A percentile compares a stretch with the other conserved stretches of the same genome.
Conservation (phyloP, 495 filamentous ascomycete genomes). For the Neurospora intermedia region DNA sequence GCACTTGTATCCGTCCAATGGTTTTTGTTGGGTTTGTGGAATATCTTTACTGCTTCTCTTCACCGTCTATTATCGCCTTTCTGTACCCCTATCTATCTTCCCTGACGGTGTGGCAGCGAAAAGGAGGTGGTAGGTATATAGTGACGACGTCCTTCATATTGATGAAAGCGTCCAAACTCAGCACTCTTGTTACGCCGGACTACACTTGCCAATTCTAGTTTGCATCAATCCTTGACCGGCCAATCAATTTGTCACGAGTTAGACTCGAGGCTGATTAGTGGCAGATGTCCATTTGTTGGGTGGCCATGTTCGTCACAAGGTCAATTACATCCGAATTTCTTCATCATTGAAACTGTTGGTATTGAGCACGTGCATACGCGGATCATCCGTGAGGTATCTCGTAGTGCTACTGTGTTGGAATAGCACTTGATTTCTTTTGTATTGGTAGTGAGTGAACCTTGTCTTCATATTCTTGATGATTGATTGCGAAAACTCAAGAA, state of each 20-base stretch:
- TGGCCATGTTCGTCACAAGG: not conserved
- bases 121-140: not conserved
- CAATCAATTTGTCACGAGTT: conserved; percentile 18
- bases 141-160: not conserved
- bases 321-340: not conserved
- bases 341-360: not conserved
- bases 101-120: not conserved
- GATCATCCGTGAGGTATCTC: not conserved
- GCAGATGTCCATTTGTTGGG: not conserved
- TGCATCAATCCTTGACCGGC: not conserved
- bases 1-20: not conserved
- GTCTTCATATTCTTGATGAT: not conserved
- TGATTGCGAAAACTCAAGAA: not conserved
- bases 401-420: not conserved
- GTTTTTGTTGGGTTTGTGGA: not conserved
- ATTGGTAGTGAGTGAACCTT: not conserved
- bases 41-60: not conserved
- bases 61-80: not conserved
- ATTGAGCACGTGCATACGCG: not conserved
- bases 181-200: not conserved
- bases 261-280: conserved; percentile 1
- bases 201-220: not conserved
- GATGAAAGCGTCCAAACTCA: not conserved
- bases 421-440: not conserved
- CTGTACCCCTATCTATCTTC: not conserved